These are phyloP conservation scores for Oleoguttula mirabilis DNA, from an alignment of 495 filamentous ascomycete genomes.

Conservation along the genomic window DNA sequence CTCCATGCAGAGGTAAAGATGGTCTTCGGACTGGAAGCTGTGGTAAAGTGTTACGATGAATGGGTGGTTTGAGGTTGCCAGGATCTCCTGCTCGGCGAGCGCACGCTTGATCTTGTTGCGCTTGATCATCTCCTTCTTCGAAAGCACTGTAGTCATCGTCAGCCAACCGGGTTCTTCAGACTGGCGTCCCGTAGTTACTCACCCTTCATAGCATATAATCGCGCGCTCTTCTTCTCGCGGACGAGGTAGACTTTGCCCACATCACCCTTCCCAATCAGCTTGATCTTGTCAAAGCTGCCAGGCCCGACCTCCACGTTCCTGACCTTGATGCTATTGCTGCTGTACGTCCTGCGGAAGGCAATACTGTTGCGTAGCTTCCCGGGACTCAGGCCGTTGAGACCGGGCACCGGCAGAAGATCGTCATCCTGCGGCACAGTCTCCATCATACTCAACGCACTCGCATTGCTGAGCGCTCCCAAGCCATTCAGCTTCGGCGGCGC, in stretches of 20 bases:
- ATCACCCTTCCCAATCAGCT: conserved; percentile 95
- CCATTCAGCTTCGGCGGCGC: conserved; percentile 55
- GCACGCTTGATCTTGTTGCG: conserved; percentile 99
- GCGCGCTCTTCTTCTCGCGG: conserved; percentile 87
- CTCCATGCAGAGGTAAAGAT: conserved; percentile 98
- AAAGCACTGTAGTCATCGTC: conserved; percentile 75
- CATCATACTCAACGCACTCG: conserved; percentile 45
- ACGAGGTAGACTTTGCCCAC: conserved; percentile 98
- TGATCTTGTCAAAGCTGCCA: conserved; percentile 97
- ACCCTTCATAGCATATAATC: conserved; percentile 99
- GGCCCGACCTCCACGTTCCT: conserved; percentile 93
- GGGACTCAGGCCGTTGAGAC: conserved; percentile 38
- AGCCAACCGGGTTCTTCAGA: no score
- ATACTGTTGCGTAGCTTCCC: conserved; percentile 47
- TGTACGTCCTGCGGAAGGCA: conserved; percentile 88
- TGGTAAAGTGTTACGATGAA: conserved; percentile 98
- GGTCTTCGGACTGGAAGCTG: conserved; percentile 97
- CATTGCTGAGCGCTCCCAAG: conserved; percentile 37
- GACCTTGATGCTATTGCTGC: conserved; percentile 97
- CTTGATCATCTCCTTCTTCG: conserved; percentile 99
- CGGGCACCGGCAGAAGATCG: conserved; percentile 35
- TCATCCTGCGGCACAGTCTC: conserved; percentile 32
- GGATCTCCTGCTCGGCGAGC: conserved; percentile 91
- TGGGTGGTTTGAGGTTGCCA: conserved; percentile 95
- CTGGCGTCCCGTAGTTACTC: no score